Evolutionary conservation across 352 stramenopile species (phyloP).

Genomic region (Phytophthora pistaciae): DNA sequence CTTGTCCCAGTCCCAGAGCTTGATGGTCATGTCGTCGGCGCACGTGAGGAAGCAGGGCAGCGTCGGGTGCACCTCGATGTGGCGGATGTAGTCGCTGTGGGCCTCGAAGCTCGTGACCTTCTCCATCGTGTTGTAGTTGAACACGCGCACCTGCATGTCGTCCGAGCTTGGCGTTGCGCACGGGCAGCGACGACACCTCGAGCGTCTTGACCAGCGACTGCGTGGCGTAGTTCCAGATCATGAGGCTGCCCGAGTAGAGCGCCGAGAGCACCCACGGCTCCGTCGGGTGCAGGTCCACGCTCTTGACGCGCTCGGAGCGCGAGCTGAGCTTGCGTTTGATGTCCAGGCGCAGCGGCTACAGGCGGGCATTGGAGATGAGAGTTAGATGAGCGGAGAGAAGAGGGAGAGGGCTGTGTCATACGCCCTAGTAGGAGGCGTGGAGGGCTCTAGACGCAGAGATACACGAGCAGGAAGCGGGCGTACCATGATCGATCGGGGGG

Average conservation of each 20-base stretch:
- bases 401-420: neutral
- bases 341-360: constrained; percentile 78
- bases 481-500: neutral
- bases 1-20: constrained; percentile 99
- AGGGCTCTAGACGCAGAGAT: neutral
- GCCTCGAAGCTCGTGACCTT: constrained; percentile 96
- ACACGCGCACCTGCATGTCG: constrained; percentile 98
- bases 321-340: constrained; percentile 96
- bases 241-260: constrained; percentile 98
- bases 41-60: constrained; percentile 97
- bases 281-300: constrained; percentile 97
- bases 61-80: constrained; percentile 97
- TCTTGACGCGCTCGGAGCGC: constrained; percentile 98
- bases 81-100: constrained; percentile 99
- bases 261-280: constrained; percentile 98
- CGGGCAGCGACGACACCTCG: constrained; percentile 96
- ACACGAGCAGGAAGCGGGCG: neutral
- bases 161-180: constrained; percentile 94
- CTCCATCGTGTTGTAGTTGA: constrained; percentile 99
- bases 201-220: constrained; percentile 97
- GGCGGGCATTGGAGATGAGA: neutral
- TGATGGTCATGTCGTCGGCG: constrained; percentile 99
- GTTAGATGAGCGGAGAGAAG: neutral
- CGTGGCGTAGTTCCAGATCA: constrained; percentile 99
- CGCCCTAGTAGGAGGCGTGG: neutral